Percentiles rank a stretch among this genome's conserved stretches.
phyloP scores from a whole-genome alignment of 169 alveolate genomes.

The Besnoitia besnoiti region DNA sequence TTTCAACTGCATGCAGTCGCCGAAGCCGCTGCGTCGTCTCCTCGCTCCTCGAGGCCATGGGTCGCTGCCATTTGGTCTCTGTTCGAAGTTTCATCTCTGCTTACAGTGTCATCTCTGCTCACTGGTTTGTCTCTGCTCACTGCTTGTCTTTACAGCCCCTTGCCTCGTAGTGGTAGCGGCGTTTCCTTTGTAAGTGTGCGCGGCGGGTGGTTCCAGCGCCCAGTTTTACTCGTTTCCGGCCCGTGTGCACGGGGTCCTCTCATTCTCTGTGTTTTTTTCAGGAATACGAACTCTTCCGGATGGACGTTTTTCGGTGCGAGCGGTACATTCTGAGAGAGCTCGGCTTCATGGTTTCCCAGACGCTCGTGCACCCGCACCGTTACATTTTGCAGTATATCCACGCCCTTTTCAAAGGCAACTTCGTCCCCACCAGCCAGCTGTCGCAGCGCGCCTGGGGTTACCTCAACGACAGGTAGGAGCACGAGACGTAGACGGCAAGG shows the following conservation, averaged over 20 bases:
- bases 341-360: conserved; percentile 84
- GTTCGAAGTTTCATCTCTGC: no score
- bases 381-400: conserved; percentile 86
- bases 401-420: conserved; percentile 84
- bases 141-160: no score
- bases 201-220: no score
- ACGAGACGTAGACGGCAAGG: background rate
- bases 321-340: conserved; percentile 85
- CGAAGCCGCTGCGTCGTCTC: no score
- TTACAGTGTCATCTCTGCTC: no score
- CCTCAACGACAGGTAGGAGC: conserved; percentile 86
- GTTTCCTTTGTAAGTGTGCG: no score
- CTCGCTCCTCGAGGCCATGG: no score
- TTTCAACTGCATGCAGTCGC: no score
- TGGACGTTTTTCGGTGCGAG: conserved; percentile 86
- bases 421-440: conserved; percentile 76
- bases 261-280: background rate
- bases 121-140: no score
- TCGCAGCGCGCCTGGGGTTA: conserved; percentile 92
- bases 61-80: no score
- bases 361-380: conserved; percentile 82
- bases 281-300: conserved; percentile 69
- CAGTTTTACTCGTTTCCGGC: background rate
- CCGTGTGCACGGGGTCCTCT: background rate
- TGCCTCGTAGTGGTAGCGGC: no score